These are phyloP conservation scores for Lathyrus aphaca DNA, from an alignment of 306 rosid species.

Conservation along the genomic window DNA sequence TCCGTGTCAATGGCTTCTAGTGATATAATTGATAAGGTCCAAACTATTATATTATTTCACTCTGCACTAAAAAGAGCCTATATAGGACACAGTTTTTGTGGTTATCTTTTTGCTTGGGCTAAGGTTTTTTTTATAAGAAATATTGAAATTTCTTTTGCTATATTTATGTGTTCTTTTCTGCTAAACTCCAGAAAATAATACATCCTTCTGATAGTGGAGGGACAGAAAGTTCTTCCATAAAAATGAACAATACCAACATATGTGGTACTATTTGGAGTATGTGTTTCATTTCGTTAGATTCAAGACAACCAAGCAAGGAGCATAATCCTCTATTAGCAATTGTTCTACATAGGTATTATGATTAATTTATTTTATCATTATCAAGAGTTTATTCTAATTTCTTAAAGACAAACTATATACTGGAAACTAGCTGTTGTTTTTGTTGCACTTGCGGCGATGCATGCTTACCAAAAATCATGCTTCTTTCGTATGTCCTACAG, in stretches of 20 bases:
- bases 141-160: too few relatives aligned
- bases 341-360: constrained; percentile 57
- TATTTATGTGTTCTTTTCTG: neutral
- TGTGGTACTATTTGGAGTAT: constrained; percentile 84
- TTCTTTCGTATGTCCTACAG: constrained; percentile 47
- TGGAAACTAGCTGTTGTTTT: constrained; percentile 33
- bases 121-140: too few relatives aligned
- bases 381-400: constrained; percentile 27
- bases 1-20: constrained; percentile 65
- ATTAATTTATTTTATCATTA: constrained; percentile 1
- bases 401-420: neutral
- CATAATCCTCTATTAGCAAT: constrained; percentile 77
- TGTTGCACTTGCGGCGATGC: constrained; percentile 25
- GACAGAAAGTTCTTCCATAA: neutral
- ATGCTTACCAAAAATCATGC: neutral
- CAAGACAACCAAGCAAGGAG: constrained; percentile 53
- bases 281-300: constrained; percentile 81
- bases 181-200: neutral
- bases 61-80: constrained; percentile 22
- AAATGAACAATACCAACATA: constrained; percentile 36
- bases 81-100: neutral
- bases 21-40: constrained; percentile 76
- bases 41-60: constrained; percentile 22
- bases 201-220: neutral
- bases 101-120: too few relatives aligned